A percentile compares a stretch with the other conserved stretches of the same genome.
These are phyloP conservation scores for Starmerella powellii DNA, from an alignment of 805 yeast species.

Conservation along the genomic window DNA sequence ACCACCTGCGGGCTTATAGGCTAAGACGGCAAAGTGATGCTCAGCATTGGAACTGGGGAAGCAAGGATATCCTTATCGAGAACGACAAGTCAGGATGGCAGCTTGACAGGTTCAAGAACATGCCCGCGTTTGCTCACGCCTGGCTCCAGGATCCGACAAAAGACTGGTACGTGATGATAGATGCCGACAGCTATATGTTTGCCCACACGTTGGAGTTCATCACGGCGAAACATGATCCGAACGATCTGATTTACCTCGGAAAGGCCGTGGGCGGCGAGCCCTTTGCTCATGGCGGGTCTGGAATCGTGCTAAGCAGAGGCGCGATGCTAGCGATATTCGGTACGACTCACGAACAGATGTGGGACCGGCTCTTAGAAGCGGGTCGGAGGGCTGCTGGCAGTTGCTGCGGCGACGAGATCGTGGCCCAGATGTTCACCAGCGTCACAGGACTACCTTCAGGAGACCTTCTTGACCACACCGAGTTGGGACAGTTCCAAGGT, in stretches of 20 bases:
- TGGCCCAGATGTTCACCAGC: conserved; percentile 23
- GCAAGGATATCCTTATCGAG: conserved; percentile 5
- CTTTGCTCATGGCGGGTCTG: conserved; percentile 34
- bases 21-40: conserved; percentile 21
- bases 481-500: conserved; percentile 26
- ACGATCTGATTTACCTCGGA: conserved; percentile 28
- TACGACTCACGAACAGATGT: conserved; percentile 6
- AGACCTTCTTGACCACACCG: conserved; percentile 14
- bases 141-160: conserved; percentile 22
- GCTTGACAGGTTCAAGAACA: conserved; percentile 30
- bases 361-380: conserved; percentile 14
- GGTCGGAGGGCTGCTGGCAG: conserved; percentile 18
- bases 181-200: conserved; percentile 30
- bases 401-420: conserved; percentile 32
- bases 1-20: conserved; percentile 22
- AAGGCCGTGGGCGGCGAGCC: conserved; percentile 17
- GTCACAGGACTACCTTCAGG: conserved; percentile 13
- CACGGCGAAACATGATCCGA: conserved; percentile 23
- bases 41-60: conserved; percentile 22
- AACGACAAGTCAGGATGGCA: conserved; percentile 26
- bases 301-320: conserved; percentile 28
- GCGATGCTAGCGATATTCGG: conserved; percentile 26
- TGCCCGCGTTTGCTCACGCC: conserved; percentile 32
- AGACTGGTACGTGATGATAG: conserved; percentile 32
- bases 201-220: conserved; percentile 24